phyloP scores from a whole-genome alignment of 495 filamentous ascomycete species.

The Trichocladium antarcticum region DNA sequence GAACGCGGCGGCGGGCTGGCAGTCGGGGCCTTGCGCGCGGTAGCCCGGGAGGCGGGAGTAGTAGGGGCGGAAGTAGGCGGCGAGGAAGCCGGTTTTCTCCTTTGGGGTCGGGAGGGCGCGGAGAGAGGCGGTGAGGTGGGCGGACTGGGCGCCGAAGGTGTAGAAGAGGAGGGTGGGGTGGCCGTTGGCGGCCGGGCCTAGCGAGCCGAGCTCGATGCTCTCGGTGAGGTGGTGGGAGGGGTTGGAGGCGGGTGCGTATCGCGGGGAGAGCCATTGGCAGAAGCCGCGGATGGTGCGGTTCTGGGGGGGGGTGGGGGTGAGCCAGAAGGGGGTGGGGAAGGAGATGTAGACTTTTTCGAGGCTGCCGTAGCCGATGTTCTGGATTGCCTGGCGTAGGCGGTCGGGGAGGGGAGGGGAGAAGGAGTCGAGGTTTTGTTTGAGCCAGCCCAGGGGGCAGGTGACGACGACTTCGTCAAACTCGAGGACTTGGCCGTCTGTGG shows the following conservation, averaged over 20 bases:
- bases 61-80: conserved; percentile 60
- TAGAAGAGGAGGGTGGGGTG: conserved; percentile 93
- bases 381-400: conserved; percentile 58
- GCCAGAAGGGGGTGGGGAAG: conserved; percentile 61
- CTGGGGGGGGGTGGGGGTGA: conserved; percentile 14
- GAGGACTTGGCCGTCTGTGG: conserved; percentile 39
- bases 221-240: conserved; percentile 66
- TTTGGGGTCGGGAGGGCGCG: conserved; percentile 29
- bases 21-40: conserved; percentile 38
- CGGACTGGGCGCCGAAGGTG: conserved; percentile 57
- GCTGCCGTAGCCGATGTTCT: conserved; percentile 69
- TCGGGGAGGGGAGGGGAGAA: conserved; percentile 62
- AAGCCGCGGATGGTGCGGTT: conserved; percentile 42
- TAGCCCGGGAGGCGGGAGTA: conserved; percentile 65
- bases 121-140: conserved; percentile 34
- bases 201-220: conserved; percentile 61
- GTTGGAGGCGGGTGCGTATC: conserved; percentile 49
- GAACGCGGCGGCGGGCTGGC: conserved; percentile 50
- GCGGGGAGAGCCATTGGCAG: conserved; percentile 57
- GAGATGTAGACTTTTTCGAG: conserved; percentile 89
- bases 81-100: conserved; percentile 34
- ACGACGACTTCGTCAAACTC: conserved; percentile 78
- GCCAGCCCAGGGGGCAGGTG: conserved; percentile 78
- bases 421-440: conserved; percentile 60
- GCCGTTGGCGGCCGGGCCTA: conserved; percentile 43